Conservation (phyloP, 2,329 filamentous ascomycete genomes). For the Fusarium decemcellulare region DNA sequence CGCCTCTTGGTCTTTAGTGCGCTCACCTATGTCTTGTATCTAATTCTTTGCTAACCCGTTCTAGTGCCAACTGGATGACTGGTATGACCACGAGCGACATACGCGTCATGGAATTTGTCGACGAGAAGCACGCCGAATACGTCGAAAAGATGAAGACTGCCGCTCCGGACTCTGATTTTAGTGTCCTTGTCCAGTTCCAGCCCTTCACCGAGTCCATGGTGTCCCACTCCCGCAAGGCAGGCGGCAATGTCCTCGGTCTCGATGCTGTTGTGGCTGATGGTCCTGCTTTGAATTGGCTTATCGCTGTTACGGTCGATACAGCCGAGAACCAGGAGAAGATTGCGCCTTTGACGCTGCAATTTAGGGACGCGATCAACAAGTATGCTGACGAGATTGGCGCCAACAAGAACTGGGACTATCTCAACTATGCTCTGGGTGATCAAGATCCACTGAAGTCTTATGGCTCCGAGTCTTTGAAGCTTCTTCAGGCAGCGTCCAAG, state of each 20-base stretch:
- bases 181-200: conserved; percentile 50
- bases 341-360: conserved; percentile 45
- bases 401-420: conserved; percentile 55
- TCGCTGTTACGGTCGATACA: conserved; percentile 56
- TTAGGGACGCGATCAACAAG: conserved; percentile 42
- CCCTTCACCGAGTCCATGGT: conserved; percentile 50
- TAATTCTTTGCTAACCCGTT: not conserved
- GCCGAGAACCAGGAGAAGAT: conserved; percentile 52
- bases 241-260: conserved; percentile 52
- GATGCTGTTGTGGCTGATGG: conserved; percentile 53
- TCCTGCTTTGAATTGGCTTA: conserved; percentile 54
- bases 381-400: conserved; percentile 47
- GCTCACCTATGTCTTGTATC: not conserved
- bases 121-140: conserved; percentile 48
- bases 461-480: conserved; percentile 52
- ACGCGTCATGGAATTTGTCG: conserved; percentile 49
- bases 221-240: conserved; percentile 35
- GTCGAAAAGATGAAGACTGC: conserved; percentile 46
- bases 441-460: conserved; percentile 57
- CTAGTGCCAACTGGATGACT: conserved; percentile 51
- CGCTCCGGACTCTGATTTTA: conserved; percentile 43
- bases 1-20: conserved; percentile 48
- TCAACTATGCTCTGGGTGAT: conserved; percentile 59
- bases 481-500: conserved; percentile 46
- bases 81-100: conserved; percentile 48